phyloP scores from a whole-genome alignment of 163 green algal genomes.

The Scenedesmus sp. region DNA sequence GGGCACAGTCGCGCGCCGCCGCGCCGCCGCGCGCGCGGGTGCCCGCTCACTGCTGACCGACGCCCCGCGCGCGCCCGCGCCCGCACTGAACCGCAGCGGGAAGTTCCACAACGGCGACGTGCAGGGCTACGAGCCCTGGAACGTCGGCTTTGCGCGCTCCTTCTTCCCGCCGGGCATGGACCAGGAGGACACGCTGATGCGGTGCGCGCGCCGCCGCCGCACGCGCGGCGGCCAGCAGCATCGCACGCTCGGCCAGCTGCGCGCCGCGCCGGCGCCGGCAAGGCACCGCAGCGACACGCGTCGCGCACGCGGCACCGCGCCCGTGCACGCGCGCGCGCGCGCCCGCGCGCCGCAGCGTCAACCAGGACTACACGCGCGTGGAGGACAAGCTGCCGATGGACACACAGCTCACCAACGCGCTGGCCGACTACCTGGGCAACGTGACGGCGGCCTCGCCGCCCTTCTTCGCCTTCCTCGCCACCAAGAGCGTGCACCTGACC shows the following conservation, averaged over 20 bases:
- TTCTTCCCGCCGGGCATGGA: slow-evolving; percentile 9
- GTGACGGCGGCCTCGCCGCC: not conserved
- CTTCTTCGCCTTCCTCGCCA: not conserved
- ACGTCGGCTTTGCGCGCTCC: slow-evolving; percentile 32
- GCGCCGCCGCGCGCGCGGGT: not conserved
- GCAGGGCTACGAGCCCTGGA: slow-evolving; percentile 43
- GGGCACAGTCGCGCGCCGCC: not conserved
- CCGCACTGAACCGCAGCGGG: not conserved
- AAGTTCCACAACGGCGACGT: slow-evolving; percentile 31
- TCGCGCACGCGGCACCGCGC: not conserved
- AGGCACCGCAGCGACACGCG: not conserved
- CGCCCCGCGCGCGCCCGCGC: too few relatives aligned
- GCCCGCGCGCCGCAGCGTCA: too few relatives aligned
- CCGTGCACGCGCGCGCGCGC: not conserved
- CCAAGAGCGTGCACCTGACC: not conserved
- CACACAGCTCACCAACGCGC: slow-evolving; percentile 19
- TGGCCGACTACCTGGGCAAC: not conserved
- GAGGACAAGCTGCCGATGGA: too few relatives aligned
- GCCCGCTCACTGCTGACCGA: not conserved
- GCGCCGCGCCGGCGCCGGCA: not conserved
- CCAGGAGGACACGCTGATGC: slow-evolving; percentile 5
- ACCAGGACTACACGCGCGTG: too few relatives aligned
- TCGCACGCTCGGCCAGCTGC: not conserved
- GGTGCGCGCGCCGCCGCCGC: too few relatives aligned
- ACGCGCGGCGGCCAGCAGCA: too few relatives aligned